A percentile compares a stretch with the other conserved stretches of the same genome.
Conservation (phyloP, 2,329 filamentous ascomycete species). For the Arthrobotrys megalospora region DNA sequence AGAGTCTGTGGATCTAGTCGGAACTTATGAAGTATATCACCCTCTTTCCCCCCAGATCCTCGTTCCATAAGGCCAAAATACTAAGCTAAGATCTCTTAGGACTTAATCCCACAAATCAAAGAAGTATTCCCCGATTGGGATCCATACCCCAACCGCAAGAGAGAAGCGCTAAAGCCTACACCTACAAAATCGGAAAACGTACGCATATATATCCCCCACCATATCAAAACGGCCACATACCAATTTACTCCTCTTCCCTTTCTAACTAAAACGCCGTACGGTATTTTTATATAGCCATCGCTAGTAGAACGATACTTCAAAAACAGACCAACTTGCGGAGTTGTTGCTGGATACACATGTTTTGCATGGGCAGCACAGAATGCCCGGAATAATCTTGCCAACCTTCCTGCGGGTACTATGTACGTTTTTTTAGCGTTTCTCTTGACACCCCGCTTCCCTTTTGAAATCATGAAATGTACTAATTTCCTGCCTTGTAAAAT, state of each 20-base stretch:
- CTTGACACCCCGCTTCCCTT: no score
- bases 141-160: not conserved
- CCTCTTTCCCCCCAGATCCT: not conserved
- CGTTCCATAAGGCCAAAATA: not conserved
- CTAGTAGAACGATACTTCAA: conserved; percentile 25
- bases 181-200: not conserved
- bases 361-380: not conserved
- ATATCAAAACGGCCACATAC: no score
- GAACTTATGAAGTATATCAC: conserved; percentile 16
- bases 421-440: not conserved
- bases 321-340: conserved; percentile 3
- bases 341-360: not conserved
- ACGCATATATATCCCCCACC: not conserved
- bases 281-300: conserved; percentile 3
- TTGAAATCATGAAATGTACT: not conserved
- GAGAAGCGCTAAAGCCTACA: not conserved
- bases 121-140: conserved; percentile 1
- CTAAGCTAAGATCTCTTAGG: not conserved
- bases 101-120: not conserved
- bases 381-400: not conserved
- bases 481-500: not conserved
- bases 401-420: not conserved
- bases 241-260: no score
- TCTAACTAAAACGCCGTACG: no score
- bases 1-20: not conserved